These are phyloP conservation scores for Nothophytophthora sp. DNA, from an alignment of 352 stramenopile species.

Conservation along the genomic window DNA sequence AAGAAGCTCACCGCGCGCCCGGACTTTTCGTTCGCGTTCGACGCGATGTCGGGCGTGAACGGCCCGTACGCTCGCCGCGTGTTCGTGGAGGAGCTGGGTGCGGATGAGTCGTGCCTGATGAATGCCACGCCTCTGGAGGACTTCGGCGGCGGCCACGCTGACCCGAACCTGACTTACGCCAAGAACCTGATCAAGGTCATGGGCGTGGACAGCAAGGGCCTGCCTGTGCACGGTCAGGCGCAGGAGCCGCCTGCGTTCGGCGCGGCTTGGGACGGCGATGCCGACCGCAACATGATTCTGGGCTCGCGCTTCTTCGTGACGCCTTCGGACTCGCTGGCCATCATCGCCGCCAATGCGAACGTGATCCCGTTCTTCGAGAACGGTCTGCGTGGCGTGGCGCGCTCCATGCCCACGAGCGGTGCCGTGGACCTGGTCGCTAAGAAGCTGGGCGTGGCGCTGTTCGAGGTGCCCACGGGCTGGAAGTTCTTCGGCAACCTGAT, in stretches of 20 bases:
- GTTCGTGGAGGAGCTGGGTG: slow-evolving; percentile 97
- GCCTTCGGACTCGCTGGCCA: slow-evolving; percentile 97
- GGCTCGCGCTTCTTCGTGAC: slow-evolving; percentile 98
- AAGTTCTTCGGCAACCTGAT: slow-evolving; percentile 99
- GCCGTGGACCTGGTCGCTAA: slow-evolving; percentile 97
- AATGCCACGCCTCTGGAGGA: slow-evolving; percentile 97
- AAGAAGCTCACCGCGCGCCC: slow-evolving; percentile 90
- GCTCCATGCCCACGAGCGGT: slow-evolving; percentile 98
- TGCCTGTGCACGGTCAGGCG: slow-evolving; percentile 77
- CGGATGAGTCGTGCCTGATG: slow-evolving; percentile 77
- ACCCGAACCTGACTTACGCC: slow-evolving; percentile 99
- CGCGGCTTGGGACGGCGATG: slow-evolving; percentile 98
- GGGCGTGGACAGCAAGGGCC: slow-evolving; percentile 90
- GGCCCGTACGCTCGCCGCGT: slow-evolving; percentile 95
- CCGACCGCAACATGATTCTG: slow-evolving; percentile 99
- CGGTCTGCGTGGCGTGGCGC: slow-evolving; percentile 94
- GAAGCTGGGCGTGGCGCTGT: slow-evolving; percentile 94
- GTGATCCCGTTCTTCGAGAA: slow-evolving; percentile 97
- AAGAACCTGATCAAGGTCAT: slow-evolving; percentile 96
- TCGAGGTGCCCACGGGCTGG: slow-evolving; percentile 99
- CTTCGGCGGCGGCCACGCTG: slow-evolving; percentile 96
- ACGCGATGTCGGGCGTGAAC: slow-evolving; percentile 98
- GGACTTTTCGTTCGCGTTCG: slow-evolving; percentile 96
- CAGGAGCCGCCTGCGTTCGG: slow-evolving; percentile 87
- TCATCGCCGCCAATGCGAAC: slow-evolving; percentile 98